Evolutionary conservation across 2,329 filamentous ascomycete genomes (phyloP).

Genomic region (Arthrobotrys pseudoclavata): DNA sequence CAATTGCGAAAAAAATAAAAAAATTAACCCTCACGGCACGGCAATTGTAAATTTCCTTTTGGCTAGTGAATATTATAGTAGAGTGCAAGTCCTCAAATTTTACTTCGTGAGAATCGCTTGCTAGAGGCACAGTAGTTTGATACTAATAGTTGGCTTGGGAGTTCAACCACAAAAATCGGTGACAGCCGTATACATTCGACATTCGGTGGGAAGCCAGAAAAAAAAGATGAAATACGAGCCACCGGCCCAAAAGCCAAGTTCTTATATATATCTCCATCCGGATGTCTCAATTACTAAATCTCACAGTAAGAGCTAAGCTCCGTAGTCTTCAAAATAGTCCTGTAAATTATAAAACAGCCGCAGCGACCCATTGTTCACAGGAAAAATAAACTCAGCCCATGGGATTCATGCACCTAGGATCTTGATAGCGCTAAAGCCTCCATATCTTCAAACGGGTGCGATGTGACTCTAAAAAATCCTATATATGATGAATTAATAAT

Average conservation of each 20-base stretch:
- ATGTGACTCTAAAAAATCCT: slow-evolving; percentile 6
- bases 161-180: neutral
- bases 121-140: slow-evolving; percentile 2
- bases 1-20: neutral
- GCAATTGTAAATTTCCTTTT: neutral
- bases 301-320: slow-evolving; percentile 10
- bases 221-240: neutral
- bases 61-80: neutral
- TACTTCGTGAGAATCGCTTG: neutral
- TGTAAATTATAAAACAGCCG: slow-evolving; percentile 2
- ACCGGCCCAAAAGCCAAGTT: slow-evolving; percentile 12
- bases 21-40: neutral
- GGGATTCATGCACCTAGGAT: slow-evolving; percentile 12
- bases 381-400: neutral
- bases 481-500: neutral
- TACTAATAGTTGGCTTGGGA: neutral
- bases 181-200: neutral
- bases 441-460: neutral
- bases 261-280: slow-evolving; percentile 18
- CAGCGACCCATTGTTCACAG: slow-evolving; percentile 4
- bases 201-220: neutral
- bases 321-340: slow-evolving; percentile 2
- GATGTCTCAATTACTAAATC: slow-evolving; percentile 18
- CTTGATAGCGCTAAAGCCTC: slow-evolving; percentile 20
- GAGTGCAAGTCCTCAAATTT: neutral